Evolutionary conservation across 345 rosid species (phyloP).

Genomic region (Turnera subulata): DNA sequence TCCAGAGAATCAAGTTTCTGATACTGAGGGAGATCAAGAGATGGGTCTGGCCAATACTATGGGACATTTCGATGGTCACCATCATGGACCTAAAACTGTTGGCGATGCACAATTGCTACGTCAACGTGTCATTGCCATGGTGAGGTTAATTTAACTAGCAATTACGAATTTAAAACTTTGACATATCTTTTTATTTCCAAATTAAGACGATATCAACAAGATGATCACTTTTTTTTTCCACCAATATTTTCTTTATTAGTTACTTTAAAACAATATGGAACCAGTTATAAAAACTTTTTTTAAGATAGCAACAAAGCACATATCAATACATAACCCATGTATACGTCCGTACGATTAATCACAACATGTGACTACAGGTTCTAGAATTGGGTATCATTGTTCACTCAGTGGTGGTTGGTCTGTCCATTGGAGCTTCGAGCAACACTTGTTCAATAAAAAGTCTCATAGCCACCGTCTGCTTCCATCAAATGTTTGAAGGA

Average conservation of each 20-base stretch:
- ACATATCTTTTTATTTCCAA: no score
- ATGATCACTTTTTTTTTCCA: no score
- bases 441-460: constrained; percentile 48
- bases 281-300: no score
- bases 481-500: constrained; percentile 79
- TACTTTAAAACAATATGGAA: not conserved
- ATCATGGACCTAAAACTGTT: constrained; percentile 19
- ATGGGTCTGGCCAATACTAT: constrained; percentile 6
- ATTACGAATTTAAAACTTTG: no score
- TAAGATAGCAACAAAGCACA: not conserved
- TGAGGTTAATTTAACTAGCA: constrained; percentile 15
- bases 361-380: constrained; percentile 42
- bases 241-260: no score
- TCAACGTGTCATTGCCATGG: constrained; percentile 67
- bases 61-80: constrained; percentile 29
- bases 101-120: constrained; percentile 32
- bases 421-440: constrained; percentile 57
- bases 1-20: not conserved
- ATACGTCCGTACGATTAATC: no score
- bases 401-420: constrained; percentile 67
- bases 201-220: no score
- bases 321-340: no score
- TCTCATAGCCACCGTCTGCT: constrained; percentile 55
- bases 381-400: constrained; percentile 68
- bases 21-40: constrained; percentile 14